Evolutionary conservation across 139 green algal species (phyloP).

Genomic region (Chlorella sp.): DNA sequence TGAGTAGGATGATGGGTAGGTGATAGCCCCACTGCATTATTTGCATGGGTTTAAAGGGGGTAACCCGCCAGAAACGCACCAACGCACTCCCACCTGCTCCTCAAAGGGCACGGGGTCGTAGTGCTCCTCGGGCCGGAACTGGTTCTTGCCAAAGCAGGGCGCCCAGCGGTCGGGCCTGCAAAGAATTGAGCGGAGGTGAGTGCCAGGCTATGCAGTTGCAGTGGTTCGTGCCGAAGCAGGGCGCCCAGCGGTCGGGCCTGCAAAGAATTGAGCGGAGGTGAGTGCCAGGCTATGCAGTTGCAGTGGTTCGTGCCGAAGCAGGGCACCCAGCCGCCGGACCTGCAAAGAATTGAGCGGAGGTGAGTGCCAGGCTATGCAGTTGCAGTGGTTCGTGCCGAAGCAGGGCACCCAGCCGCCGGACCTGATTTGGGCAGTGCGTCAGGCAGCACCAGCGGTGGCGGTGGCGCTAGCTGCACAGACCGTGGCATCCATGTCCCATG

Average conservation of each 20-base stretch:
- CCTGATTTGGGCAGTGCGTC: too few species aligned
- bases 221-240: constrained; percentile 74
- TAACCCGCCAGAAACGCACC: too few species aligned
- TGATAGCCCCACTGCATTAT: too few species aligned
- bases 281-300: constrained; percentile 44
- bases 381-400: constrained; percentile 76
- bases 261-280: background rate
- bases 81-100: too few species aligned
- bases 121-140: constrained; percentile 60
- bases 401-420: constrained; percentile 48
- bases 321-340: background rate
- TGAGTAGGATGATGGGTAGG: too few species aligned
- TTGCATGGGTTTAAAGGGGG: too few species aligned
- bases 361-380: constrained; percentile 43
- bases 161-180: constrained; percentile 40
- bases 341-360: background rate
- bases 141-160: constrained; percentile 76
- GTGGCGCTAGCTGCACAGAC: too few species aligned
- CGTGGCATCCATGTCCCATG: too few species aligned
- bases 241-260: constrained; percentile 40
- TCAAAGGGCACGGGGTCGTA: constrained; percentile 45
- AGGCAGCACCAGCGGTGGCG: too few species aligned
- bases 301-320: background rate
- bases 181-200: background rate
- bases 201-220: constrained; percentile 58